These are phyloP conservation scores for Auxenochlorella pyrenoidosa DNA, from an alignment of 139 green algal species.

Conservation along the genomic window DNA sequence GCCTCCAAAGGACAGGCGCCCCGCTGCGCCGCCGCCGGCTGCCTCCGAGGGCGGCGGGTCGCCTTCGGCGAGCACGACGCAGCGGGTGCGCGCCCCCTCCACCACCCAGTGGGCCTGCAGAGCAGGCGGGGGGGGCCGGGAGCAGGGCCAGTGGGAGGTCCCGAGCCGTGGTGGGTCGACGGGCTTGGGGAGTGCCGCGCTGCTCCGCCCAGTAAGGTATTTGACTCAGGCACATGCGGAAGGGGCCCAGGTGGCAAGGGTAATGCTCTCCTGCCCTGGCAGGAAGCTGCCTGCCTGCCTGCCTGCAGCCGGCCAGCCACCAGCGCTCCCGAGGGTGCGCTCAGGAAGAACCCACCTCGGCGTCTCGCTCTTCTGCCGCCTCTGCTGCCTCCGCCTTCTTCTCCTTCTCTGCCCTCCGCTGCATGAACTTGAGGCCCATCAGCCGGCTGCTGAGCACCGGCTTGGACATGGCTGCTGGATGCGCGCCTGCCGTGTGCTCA, in stretches of 20 bases:
- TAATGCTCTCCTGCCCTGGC: neutral
- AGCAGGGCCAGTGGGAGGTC: neutral
- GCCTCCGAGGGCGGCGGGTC: conserved; percentile 15
- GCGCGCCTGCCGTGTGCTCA: neutral
- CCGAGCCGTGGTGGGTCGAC: too few relatives aligned
- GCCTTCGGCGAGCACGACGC: conserved; percentile 24
- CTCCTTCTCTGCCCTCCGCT: conserved; percentile 24
- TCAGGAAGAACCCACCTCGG: neutral
- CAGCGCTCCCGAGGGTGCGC: neutral
- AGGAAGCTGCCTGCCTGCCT: neutral
- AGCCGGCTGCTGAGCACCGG: conserved; percentile 7
- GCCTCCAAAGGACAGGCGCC: conserved; percentile 16
- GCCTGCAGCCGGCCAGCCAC: neutral
- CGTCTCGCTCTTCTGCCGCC: neutral
- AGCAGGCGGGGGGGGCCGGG: neutral
- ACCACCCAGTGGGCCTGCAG: conserved; percentile 40
- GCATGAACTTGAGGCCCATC: conserved; percentile 39
- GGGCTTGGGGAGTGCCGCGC: too few relatives aligned
- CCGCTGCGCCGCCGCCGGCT: neutral
- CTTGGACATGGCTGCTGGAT: neutral
- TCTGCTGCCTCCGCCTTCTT: neutral
- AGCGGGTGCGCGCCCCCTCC: conserved; percentile 11
- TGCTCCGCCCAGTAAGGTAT: too few relatives aligned
- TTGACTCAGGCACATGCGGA: neutral
- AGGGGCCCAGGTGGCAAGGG: neutral